phyloP scores from a whole-genome alignment of 2,329 filamentous ascomycete species.

The Hawksworthiomyces lignivorus region DNA sequence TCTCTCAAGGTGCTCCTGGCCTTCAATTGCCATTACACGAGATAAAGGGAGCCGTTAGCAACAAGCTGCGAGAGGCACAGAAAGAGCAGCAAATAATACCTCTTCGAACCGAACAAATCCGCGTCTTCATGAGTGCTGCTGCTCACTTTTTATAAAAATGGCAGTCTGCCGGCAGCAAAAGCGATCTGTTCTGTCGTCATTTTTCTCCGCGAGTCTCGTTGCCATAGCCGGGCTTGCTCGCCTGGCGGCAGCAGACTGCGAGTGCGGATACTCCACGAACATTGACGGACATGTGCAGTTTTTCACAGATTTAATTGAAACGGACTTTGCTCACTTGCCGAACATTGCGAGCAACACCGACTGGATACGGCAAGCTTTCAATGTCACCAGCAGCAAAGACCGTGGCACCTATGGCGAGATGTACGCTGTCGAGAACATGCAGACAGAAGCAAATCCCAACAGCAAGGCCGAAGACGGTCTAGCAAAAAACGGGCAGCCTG shows the following conservation, averaged over 20 bases:
- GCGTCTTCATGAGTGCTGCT: too few species aligned
- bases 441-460: slow-evolving; percentile 31
- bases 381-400: slow-evolving; percentile 48
- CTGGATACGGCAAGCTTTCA: slow-evolving; percentile 63
- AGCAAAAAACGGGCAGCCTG: slow-evolving; percentile 34
- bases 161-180: background rate
- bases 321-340: slow-evolving; percentile 56
- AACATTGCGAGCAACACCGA: slow-evolving; percentile 43
- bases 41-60: too few species aligned
- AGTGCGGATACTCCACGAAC: slow-evolving; percentile 62
- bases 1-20: too few species aligned
- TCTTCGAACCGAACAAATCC: too few species aligned
- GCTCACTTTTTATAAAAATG: background rate
- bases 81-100: too few species aligned
- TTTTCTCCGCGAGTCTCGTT: background rate
- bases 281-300: slow-evolving; percentile 33
- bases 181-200: background rate
- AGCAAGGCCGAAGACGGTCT: slow-evolving; percentile 36
- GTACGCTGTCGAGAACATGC: slow-evolving; percentile 50
- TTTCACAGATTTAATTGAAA: slow-evolving; percentile 65
- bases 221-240: slow-evolving; percentile 16
- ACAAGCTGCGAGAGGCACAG: too few species aligned
- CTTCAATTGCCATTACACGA: too few species aligned
- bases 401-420: slow-evolving; percentile 60
- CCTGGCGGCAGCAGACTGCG: slow-evolving; percentile 43